Conservation (phyloP, 2,329 filamentous ascomycete genomes). For the Pseudocercospora pini-densiflorae region DNA sequence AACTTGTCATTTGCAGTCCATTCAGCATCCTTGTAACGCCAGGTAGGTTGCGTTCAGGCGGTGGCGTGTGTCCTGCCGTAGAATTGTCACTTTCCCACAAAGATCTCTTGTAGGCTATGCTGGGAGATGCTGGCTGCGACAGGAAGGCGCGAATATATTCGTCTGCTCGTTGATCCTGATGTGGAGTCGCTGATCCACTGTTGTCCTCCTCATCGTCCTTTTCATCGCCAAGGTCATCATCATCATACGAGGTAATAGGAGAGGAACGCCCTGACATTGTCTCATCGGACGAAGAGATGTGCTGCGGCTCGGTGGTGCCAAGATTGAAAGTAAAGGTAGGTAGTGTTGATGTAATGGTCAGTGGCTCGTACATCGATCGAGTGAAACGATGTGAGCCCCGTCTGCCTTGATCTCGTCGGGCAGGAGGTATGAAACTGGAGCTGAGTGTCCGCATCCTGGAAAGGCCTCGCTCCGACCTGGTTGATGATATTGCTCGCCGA, state of each 20-base stretch:
- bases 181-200: neutral
- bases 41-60: conserved; percentile 18
- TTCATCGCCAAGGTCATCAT: conserved; percentile 27
- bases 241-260: conserved; percentile 28
- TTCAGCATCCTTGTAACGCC: conserved; percentile 20
- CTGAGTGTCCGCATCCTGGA: conserved; percentile 8
- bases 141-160: conserved; percentile 24
- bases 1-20: conserved; percentile 26
- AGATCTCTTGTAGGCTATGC: conserved; percentile 28
- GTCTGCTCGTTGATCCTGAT: conserved; percentile 13
- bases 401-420: conserved; percentile 19
- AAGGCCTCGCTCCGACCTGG: conserved; percentile 26
- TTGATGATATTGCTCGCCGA: conserved; percentile 23
- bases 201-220: conserved; percentile 15
- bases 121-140: conserved; percentile 30
- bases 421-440: conserved; percentile 14
- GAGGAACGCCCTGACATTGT: conserved; percentile 29
- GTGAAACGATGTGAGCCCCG: conserved; percentile 18
- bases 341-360: neutral
- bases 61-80: conserved; percentile 9
- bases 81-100: conserved; percentile 17
- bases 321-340: conserved; percentile 4
- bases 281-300: conserved; percentile 30
- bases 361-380: conserved; percentile 26
- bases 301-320: conserved; percentile 10